Base-by-base conservation (phyloP, 257 asterid genomes). In the Capsicum pubescens region DNA sequence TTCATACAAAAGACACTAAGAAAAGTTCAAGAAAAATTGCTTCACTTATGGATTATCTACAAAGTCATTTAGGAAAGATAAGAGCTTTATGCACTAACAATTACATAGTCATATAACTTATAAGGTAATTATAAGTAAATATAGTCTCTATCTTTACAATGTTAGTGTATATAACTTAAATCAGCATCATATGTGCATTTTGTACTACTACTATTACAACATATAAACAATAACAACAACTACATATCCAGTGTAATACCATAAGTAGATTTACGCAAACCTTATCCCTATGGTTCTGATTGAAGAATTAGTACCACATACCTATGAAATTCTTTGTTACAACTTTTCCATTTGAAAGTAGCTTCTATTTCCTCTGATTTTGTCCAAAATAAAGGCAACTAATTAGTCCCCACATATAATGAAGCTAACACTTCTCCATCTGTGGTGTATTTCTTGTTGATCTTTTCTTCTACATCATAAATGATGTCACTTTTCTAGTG, bases 361-460 rank as follows among this genome's bases (percentile, higher is more conserved):
- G 82, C 84, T 88, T 90, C 60, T 71, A 91, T 80, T 72, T 64
- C 14, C 87, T 56, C 17, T 86, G 83, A 35, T 84, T 89, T 19
- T 86, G 88, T 66, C 90, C 81, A 70, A 93, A 90, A 74, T 92
- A 91, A 39, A 91, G 85, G 84, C 89, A 87, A 48, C 87, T 87
- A 46, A 90, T 86, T 87, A 91, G 81, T 32, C 95, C 91, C 92
- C 92, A 87, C 86, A 85, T 82, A 84, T 93, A 90, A 84, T 87
- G 92, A 85, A 90, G 44, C 67, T 87, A 92, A 74, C 57, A 77
- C 39, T 84, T 89, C 87, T 83, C 89, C 15, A 60, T 86, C 74
- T 76, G 32, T 83, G 83, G 86, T 79, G 80, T 70, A 77, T 90
- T 79, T 87, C 88, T 85, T 69, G 84, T 3, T 86, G 91, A 86